Conservation (phyloP, 495 filamentous ascomycete species). For the Penicillium lagena region DNA sequence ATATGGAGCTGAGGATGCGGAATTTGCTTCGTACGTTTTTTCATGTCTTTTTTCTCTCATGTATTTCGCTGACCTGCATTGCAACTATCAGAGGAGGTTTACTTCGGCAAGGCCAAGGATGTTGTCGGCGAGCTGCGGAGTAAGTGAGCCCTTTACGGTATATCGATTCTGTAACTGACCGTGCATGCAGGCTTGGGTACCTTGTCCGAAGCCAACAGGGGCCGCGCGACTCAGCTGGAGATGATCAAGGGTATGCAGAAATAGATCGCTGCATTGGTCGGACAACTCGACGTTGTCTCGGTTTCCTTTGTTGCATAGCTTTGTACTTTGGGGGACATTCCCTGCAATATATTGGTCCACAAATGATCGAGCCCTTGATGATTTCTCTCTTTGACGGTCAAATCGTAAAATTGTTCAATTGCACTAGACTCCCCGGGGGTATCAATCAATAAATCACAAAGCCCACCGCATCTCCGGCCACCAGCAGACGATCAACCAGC, state of each 20-base stretch:
- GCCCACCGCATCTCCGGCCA: not conserved
- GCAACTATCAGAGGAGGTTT: constrained; percentile 70
- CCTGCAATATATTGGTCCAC: constrained; percentile 1
- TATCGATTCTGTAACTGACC: not conserved
- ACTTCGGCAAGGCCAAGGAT: constrained; percentile 99
- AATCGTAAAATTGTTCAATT: not conserved
- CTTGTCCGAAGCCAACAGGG: constrained; percentile 78
- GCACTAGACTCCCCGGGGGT: too few species aligned
- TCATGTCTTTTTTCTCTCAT: not conserved
- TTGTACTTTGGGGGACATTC: constrained; percentile 12
- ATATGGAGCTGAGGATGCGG: constrained; percentile 99
- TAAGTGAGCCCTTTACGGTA: constrained; percentile 27
- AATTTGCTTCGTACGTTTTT: constrained; percentile 71
- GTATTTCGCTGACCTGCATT: constrained; percentile 4
- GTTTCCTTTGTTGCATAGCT: constrained; percentile 13
- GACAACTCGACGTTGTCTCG: too few species aligned
- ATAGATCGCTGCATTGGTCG: constrained; percentile 14
- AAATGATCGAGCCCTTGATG: too few species aligned
- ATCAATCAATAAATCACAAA: too few species aligned
- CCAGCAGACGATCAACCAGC: not conserved
- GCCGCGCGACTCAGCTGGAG: constrained; percentile 81
- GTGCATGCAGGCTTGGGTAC: constrained; percentile 54
- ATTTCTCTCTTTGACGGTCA: not conserved
- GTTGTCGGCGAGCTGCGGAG: constrained; percentile 96
- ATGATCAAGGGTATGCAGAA: constrained; percentile 60